These are phyloP conservation scores for Penicillium alfredii DNA, from an alignment of 495 filamentous ascomycete genomes.

Conservation along the genomic window DNA sequence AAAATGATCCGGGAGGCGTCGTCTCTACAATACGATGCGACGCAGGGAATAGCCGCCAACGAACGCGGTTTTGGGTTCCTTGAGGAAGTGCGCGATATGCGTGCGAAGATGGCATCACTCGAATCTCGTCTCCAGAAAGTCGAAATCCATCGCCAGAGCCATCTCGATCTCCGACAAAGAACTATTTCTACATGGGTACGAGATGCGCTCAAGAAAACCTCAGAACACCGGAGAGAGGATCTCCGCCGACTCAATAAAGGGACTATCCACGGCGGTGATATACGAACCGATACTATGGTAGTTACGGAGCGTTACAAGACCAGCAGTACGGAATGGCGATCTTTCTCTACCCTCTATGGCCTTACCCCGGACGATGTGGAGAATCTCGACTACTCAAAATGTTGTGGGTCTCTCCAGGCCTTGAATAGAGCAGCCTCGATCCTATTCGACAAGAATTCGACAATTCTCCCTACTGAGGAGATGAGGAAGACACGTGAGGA, in stretches of 20 bases:
- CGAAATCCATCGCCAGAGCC: slow-evolving; percentile 3
- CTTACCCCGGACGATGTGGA: slow-evolving; percentile 6
- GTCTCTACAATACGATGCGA: neutral
- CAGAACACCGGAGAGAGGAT: slow-evolving; percentile 1
- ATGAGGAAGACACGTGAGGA: slow-evolving; percentile 5
- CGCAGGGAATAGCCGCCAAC: slow-evolving; percentile 1
- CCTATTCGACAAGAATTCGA: slow-evolving; percentile 1
- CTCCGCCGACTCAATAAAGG: slow-evolving; percentile 1
- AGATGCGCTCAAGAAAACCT: slow-evolving; percentile 1
- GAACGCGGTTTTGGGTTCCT: neutral
- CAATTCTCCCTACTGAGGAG: slow-evolving; percentile 1
- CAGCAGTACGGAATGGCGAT: slow-evolving; percentile 5
- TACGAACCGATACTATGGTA: slow-evolving; percentile 5
- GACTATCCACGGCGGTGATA: slow-evolving; percentile 5
- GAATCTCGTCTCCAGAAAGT: slow-evolving; percentile 1
- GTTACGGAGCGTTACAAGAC: slow-evolving; percentile 3
- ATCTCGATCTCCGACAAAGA: slow-evolving; percentile 6
- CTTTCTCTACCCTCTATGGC: slow-evolving; percentile 5
- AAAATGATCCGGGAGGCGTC: neutral
- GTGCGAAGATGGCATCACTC: neutral
- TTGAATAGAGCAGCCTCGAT: slow-evolving; percentile 7
- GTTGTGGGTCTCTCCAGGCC: neutral
- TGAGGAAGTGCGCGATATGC: neutral
- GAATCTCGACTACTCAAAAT: slow-evolving; percentile 3
- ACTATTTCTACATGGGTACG: slow-evolving; percentile 2